Evolutionary conservation across 768 basidiomycete genomes (phyloP), one percentile per base, ranked within the genome.

Genomic region (Suillus plorans): DNA sequence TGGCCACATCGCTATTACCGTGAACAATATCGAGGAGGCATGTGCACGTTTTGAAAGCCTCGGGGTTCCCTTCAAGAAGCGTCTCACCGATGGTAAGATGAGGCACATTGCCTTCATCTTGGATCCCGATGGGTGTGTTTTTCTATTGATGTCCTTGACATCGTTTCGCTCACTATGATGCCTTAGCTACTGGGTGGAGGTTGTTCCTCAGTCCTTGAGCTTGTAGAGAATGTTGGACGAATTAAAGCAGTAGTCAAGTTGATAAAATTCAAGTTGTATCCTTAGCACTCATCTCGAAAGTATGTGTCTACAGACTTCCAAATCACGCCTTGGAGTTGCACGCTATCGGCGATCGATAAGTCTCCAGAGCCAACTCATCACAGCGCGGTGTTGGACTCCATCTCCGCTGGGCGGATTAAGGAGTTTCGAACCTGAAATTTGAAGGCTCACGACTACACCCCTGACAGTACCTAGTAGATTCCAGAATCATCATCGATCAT

Each of bases 1-100:
- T 72, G 94, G 95, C 0, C 96, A 97, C 77, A 94, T 96, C 70
- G 92, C 91, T 64, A 86, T 97, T 73, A 82, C 88, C 5, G 92
- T 95, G 41, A 89, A 90, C 67, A 84, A 97, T 73, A 82, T 99
- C 70, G 84, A 94, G 68, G 84, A 82, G 67, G 91, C 95, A 7
- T 96, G 94, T 66, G 89, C 84, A 58, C 84, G 94, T 34, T 91
- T 99, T 65, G 94, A 95, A 69, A 78, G 79, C 62, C 82, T 93
- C 12, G 88, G 88, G 1, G 95, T 97, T 28, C 76, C 79, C 34
- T 98, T 97, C 83, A 91, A 94, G 84, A 98, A 97, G 82, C 85
- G 84, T 67, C 89, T 87, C 18, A 85, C 83, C 1, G 96, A 97
- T 63, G 95, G 96, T 13, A 90, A 81, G 75, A 95, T 98, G 91